Base-by-base conservation (phyloP, 179 eudicot species). In the Amaranthus tricolor region DNA sequence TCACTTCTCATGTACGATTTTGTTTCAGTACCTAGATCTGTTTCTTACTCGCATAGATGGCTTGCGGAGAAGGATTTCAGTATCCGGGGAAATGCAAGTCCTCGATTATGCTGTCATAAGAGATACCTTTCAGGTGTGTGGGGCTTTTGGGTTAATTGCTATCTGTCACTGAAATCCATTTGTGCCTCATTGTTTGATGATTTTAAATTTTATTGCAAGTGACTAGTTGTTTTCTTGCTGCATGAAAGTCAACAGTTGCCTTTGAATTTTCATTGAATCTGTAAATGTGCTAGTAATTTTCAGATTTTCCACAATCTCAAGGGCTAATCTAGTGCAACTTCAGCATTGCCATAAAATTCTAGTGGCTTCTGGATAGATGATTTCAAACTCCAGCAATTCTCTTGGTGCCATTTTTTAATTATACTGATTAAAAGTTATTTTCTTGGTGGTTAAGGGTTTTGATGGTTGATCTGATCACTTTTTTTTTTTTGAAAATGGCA, bases 11-110 rank as follows among this genome's bases (percentile, higher is more conserved):
- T 51, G 14, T 40, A 17, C 43, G 47, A 31, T 69, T 61, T 79
- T 77, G 19, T 84, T 80, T 60, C 92, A 94, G 98, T 95, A 95
- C 85, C 80, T 89, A 78, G 92, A 95, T 82, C 71, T 95, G 78
- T 95, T 87, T 82, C 93, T 93, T 56, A 90, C 97, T 31, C 90
- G 97, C 78, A 81, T 93, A 66, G 99, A 95, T 86, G 97, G 97
- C 81, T 79, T 95, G 79, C 89, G 99, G 82, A 83, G 99, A 80
- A 93, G 89, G 80, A 85, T 93, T 61, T 84, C 86, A 59, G 76
- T 62, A 76, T 84, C 89, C 82, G 88, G 76, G 73, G 85, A 87
- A 84, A 77, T 76, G 80, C 92, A 83, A 74, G 87, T 75, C 62
- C 71, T 86, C 71, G 89, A 90, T 70, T 88, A 77, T 82, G 82